Evolutionary conservation across 2,329 filamentous ascomycete species (phyloP).

Genomic region (Gremmenia infestans): DNA sequence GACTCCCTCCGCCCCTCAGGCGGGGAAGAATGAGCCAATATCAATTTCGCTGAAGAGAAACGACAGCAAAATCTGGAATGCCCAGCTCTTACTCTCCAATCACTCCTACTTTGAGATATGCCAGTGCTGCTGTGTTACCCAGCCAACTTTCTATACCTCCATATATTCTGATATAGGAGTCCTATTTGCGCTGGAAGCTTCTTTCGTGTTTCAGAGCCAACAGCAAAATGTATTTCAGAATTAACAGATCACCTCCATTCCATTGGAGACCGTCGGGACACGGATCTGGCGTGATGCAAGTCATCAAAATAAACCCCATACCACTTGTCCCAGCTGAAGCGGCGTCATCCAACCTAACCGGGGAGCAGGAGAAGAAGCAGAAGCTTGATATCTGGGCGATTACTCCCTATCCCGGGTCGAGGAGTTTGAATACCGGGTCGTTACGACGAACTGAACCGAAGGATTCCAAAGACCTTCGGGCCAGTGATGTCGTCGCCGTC

Average conservation of each 20-base stretch:
- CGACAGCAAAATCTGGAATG: background rate
- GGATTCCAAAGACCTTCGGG: conserved; percentile 1
- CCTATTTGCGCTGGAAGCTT: conserved; percentile 1
- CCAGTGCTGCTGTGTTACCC: conserved; percentile 5
- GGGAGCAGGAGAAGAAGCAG: background rate
- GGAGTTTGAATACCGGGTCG: conserved; percentile 1
- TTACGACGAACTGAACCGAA: conserved; percentile 11
- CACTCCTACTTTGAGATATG: background rate
- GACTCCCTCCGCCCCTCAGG: conserved; percentile 5
- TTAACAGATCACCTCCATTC: background rate
- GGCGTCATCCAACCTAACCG: background rate
- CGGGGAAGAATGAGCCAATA: conserved; percentile 2
- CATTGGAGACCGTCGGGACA: background rate
- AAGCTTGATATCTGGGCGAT: background rate
- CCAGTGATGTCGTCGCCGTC: conserved; percentile 7
- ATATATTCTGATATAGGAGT: conserved; percentile 11
- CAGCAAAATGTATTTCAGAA: background rate
- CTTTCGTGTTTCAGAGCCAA: conserved; percentile 8
- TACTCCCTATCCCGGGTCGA: background rate
- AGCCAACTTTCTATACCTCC: conserved; percentile 12
- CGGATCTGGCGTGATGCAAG: background rate
- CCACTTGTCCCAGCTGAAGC: background rate
- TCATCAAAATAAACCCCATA: background rate
- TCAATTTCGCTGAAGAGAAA: conserved; percentile 3
- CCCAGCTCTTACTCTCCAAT: conserved; percentile 1